These are phyloP conservation scores for Aspergillus nomiae DNA, from an alignment of 2,329 filamentous ascomycete genomes.

Conservation along the genomic window DNA sequence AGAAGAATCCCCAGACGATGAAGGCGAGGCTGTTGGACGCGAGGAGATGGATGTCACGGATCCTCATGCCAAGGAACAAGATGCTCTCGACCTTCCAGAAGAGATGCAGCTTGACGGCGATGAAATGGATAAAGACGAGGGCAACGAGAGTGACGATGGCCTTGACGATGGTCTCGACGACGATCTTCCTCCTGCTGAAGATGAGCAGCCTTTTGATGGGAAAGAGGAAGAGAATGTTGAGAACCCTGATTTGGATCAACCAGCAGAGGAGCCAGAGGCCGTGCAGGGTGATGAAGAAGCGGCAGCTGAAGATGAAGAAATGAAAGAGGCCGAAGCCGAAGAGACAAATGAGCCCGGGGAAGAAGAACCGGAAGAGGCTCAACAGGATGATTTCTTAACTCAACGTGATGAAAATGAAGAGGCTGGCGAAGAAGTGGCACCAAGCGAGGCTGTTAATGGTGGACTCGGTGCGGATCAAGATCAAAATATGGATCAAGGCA, in stretches of 20 bases:
- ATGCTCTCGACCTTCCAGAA: conserved; percentile 80
- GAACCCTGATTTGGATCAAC: conserved; percentile 33
- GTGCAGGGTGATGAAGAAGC: conserved; percentile 44
- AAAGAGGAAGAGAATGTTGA: conserved; percentile 31
- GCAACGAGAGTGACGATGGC: conserved; percentile 41
- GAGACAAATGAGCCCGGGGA: conserved; percentile 42
- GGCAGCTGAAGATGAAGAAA: conserved; percentile 43
- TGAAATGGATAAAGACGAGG: conserved; percentile 57
- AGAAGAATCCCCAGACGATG: conserved; percentile 52
- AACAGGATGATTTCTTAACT: conserved; percentile 49
- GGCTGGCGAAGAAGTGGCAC: conserved; percentile 56
- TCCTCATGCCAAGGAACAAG: conserved; percentile 77
- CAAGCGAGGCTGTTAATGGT: conserved; percentile 43
- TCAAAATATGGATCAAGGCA: conserved; percentile 44
- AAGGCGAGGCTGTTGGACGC: conserved; percentile 64
- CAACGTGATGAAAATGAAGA: conserved; percentile 54
- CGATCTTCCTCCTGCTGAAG: conserved; percentile 46
- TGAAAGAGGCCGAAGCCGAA: conserved; percentile 44
- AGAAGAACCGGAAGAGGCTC: conserved; percentile 55
- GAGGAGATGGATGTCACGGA: conserved; percentile 67
- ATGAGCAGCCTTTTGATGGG: conserved; percentile 36
- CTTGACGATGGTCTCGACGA: conserved; percentile 35
- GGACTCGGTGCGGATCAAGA: conserved; percentile 43
- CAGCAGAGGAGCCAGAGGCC: conserved; percentile 30
- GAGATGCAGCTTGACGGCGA: conserved; percentile 81